phyloP scores from a whole-genome alignment of 129 eudicot genomes.

The Tanacetum coccineum region DNA sequence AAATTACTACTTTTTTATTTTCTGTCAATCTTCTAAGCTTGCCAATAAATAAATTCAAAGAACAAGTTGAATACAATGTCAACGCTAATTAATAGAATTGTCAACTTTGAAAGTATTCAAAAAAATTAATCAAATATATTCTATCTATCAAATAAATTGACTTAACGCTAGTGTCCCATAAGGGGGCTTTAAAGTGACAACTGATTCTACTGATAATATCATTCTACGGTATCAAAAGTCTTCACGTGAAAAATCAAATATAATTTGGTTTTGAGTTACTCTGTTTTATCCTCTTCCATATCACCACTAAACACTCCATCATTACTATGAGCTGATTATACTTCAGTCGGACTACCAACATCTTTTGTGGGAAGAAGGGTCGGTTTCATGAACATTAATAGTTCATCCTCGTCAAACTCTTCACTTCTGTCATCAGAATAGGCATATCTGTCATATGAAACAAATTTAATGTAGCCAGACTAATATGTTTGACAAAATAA shows the following conservation, averaged over 20 bases:
- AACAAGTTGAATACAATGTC: background rate
- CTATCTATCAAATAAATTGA: background rate
- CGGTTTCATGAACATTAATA: no score
- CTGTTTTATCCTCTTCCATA: constrained; percentile 64
- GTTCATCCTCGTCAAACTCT: no score
- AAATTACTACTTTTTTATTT: background rate
- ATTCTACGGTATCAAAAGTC: background rate
- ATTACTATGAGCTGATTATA: constrained; percentile 25
- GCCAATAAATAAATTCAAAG: no score
- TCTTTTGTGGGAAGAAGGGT: no score
- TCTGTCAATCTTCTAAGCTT: background rate
- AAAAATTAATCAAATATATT: background rate
- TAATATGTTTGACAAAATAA: no score
- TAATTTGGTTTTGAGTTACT: constrained; percentile 18
- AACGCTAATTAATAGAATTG: background rate
- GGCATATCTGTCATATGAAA: no score
- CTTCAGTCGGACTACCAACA: constrained; percentile 31
- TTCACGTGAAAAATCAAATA: background rate
- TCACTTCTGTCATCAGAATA: no score
- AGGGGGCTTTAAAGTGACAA: background rate
- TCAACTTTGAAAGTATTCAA: background rate
- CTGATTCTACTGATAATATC: no score
- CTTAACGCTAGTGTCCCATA: constrained; percentile 1
- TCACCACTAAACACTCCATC: constrained; percentile 37
- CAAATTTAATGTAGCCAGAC: no score